These are phyloP conservation scores for Actinomortierella ambigua DNA, from an alignment of 371 early-diverging fungal species.

Conservation along the genomic window DNA sequence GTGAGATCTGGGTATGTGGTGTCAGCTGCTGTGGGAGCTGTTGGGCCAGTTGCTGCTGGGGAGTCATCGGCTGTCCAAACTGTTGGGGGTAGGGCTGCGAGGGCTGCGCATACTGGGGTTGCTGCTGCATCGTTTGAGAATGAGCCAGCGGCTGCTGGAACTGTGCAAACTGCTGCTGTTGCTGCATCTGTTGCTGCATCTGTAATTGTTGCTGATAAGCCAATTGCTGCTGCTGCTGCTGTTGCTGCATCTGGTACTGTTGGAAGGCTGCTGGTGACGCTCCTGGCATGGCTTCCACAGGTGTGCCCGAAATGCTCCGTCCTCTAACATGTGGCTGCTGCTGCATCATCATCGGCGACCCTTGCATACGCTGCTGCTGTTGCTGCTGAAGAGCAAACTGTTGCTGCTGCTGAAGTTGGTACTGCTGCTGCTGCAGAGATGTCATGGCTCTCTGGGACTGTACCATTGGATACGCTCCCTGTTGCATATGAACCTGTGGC, in stretches of 20 bases:
- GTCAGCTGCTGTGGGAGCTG: too few species aligned
- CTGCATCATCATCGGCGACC: too few species aligned
- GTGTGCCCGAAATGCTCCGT: too few species aligned
- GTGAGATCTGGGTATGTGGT: too few species aligned
- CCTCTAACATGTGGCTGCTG: too few species aligned
- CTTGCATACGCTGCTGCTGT: conserved; percentile 11
- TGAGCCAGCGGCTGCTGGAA: conserved; percentile 3
- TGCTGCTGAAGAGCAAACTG: conserved; percentile 11
- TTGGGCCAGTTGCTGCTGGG: too few species aligned
- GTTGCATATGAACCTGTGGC: conserved; percentile 18
- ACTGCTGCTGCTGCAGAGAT: conserved; percentile 8
- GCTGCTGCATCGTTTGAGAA: too few species aligned
- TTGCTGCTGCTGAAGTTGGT: conserved; percentile 15
- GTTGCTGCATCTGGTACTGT: conserved; percentile 15
- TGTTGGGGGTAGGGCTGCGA: too few species aligned
- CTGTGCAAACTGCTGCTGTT: conserved; percentile 5
- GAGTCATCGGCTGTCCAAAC: too few species aligned
- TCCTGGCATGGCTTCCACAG: conserved; percentile 3
- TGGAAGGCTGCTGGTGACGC: conserved; percentile 16
- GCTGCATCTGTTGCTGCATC: conserved; percentile 34
- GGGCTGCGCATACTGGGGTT: too few species aligned
- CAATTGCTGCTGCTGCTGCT: conserved; percentile 28
- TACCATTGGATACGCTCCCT: too few species aligned
- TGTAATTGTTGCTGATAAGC: conserved; percentile 27
- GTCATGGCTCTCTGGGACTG: conserved; percentile 1